Evolutionary conservation across 495 filamentous ascomycete species (phyloP).

Genomic region (Xylaria nigripes): DNA sequence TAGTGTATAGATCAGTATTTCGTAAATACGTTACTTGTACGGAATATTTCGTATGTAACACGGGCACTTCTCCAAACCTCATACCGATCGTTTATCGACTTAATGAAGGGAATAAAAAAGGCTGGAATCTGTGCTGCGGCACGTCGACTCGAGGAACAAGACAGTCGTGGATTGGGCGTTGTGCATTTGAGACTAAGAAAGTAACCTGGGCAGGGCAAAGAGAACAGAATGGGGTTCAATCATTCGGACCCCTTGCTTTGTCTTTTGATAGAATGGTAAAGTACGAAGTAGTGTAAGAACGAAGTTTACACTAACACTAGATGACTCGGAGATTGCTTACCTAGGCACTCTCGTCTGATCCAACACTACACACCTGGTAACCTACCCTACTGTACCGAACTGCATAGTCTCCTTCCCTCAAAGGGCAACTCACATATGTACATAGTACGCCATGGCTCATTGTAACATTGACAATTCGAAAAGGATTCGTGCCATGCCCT

Average conservation of each 20-base stretch:
- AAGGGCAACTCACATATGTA: background rate
- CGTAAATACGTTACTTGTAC: too few species aligned
- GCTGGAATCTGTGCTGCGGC: background rate
- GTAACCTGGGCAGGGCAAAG: background rate
- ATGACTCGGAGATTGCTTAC: background rate
- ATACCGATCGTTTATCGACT: background rate
- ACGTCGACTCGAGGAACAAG: background rate
- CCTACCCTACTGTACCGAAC: background rate
- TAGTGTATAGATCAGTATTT: too few species aligned
- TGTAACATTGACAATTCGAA: background rate
- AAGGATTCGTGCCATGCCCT: background rate
- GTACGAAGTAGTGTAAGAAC: background rate
- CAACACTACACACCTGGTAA: background rate
- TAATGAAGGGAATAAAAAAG: background rate
- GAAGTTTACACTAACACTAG: background rate
- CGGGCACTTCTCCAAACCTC: background rate
- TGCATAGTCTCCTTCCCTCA: background rate
- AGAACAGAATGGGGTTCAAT: slow-evolving; percentile 1
- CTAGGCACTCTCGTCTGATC: background rate
- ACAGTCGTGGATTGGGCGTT: background rate
- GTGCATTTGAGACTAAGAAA: background rate
- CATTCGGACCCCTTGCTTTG: slow-evolving; percentile 5
- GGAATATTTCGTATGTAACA: too few species aligned
- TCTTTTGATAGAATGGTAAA: background rate
- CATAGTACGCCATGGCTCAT: background rate